Evolutionary conservation across 768 basidiomycete genomes (phyloP).

Genomic region (Leccinum variicolor): DNA sequence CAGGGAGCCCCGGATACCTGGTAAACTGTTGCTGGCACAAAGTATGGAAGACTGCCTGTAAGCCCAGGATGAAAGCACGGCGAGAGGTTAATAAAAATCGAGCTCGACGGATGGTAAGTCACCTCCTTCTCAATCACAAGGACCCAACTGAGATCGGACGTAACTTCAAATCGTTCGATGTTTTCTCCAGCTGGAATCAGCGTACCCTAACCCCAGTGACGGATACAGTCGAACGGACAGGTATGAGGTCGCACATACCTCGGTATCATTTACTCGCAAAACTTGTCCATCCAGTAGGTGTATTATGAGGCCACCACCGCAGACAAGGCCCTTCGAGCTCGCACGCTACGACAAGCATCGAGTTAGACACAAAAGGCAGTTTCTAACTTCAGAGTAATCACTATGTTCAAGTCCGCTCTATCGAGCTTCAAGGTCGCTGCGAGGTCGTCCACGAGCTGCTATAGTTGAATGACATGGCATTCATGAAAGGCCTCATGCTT

Average conservation of each 20-base stretch:
- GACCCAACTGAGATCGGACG: conserved; percentile 65
- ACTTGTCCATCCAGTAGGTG: conserved; percentile 53
- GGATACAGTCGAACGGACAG: not conserved
- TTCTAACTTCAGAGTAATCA: conserved; percentile 24
- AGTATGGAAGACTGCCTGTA: conserved; percentile 91
- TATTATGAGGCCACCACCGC: conserved; percentile 61
- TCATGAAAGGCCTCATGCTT: conserved; percentile 7
- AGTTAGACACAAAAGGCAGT: conserved; percentile 7
- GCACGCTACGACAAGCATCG: conserved; percentile 59
- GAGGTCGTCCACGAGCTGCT: conserved; percentile 85
- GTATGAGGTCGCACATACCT: conserved; percentile 38
- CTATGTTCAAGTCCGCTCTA: conserved; percentile 78
- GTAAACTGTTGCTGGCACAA: conserved; percentile 60
- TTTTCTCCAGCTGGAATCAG: conserved; percentile 78
- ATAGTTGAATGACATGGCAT: not conserved
- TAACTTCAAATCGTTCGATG: conserved; percentile 57
- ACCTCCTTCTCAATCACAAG: conserved; percentile 95
- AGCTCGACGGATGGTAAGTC: conserved; percentile 2
- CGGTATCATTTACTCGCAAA: conserved; percentile 51
- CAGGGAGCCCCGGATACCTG: conserved; percentile 46
- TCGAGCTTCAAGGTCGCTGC: conserved; percentile 77
- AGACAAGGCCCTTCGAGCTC: conserved; percentile 84
- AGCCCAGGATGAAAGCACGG: not conserved
- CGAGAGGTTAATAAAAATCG: not conserved
- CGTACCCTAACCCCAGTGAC: conserved; percentile 47